phyloP scores from a whole-genome alignment of 441 rosid species.

The Arabidopsis lyrata region DNA sequence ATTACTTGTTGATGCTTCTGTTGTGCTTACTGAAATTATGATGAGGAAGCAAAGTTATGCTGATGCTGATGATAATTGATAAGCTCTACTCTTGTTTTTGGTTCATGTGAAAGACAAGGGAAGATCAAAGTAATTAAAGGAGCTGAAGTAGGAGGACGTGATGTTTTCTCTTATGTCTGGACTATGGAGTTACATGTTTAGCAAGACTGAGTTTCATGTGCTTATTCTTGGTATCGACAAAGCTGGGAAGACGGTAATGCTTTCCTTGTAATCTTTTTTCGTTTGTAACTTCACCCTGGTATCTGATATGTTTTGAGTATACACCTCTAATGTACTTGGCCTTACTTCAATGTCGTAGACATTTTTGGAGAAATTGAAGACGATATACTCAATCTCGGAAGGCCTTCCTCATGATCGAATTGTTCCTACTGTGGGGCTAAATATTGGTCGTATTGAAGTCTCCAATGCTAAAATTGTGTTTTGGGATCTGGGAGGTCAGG shows the following conservation, averaged over 20 bases:
- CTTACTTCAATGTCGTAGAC: constrained; percentile 55
- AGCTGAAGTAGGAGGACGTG: constrained; percentile 42
- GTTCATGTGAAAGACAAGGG: constrained; percentile 25
- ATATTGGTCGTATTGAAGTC: constrained; percentile 89
- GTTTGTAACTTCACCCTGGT: neutral
- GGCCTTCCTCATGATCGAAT: constrained; percentile 97
- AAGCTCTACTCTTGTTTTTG: constrained; percentile 20
- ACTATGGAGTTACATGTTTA: constrained; percentile 83
- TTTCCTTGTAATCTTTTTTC: neutral
- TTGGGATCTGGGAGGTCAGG: constrained; percentile 99
- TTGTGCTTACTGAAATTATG: neutral
- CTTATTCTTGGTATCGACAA: constrained; percentile 98
- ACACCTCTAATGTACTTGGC: constrained; percentile 12
- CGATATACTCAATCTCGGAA: constrained; percentile 78
- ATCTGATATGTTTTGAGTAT: neutral
- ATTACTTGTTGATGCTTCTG: constrained; percentile 14
- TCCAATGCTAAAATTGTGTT: constrained; percentile 85
- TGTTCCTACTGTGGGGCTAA: constrained; percentile 95
- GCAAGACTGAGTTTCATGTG: constrained; percentile 88
- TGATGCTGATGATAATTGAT: constrained; percentile 29
- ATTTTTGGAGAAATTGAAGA: constrained; percentile 91
- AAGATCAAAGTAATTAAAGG: constrained; percentile 15
- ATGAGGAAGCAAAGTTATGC: constrained; percentile 7
- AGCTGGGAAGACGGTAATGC: constrained; percentile 91
- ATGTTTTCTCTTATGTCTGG: constrained; percentile 99